Evolutionary conservation across 352 stramenopile species (phyloP), one percentile per base, ranked within the genome.

Genomic region (Pythium inflatum): DNA sequence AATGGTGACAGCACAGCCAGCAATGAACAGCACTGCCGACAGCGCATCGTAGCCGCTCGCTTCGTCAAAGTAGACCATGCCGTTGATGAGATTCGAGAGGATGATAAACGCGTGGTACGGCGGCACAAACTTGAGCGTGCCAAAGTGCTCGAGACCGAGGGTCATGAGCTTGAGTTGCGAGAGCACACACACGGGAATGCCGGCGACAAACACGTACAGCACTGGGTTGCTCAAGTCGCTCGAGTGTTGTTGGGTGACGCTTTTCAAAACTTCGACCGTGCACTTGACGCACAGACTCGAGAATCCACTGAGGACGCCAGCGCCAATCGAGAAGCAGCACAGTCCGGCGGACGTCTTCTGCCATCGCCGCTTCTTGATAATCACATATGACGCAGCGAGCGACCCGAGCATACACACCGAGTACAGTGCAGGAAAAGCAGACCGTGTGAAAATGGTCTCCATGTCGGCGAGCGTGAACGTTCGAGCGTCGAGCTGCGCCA

Each of bases 21-120:
- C 43, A 0, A 69, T 31, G 33, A 83, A 83, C 6, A 81, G 55
- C 22, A 22, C 25, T 2, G 68, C 61, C 0, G 76, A 71, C 9
- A 70, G 22, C 34, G 48, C n/a, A 27, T 71, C 64, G 57, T 80
- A 80, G 20, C 56, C 58, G 24, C 56, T 70, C 24, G 68, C 41
- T 46, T 83, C 76, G 58, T 83, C 62, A 43, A 80, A 80, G 55
- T 73, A 80, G 8, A 83, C 68, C 73, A 83, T 75, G 22, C 73
- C 76, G 51, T 79, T 79, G 25, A 77, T 54, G 13, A 83, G 46
- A 57, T 83, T 83, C 14, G 73, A 80, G n/a, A 81, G 38, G 48
- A 81, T 80, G 65, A 83, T 79, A 51, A 79, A 81, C n/a, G 69
- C 76, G 49, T 81, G 76, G 61, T 83, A 81, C n/a, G 68, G 65